Base-by-base conservation (phyloP, 768 basidiomycete species). In the Naganishia onofrii region DNA sequence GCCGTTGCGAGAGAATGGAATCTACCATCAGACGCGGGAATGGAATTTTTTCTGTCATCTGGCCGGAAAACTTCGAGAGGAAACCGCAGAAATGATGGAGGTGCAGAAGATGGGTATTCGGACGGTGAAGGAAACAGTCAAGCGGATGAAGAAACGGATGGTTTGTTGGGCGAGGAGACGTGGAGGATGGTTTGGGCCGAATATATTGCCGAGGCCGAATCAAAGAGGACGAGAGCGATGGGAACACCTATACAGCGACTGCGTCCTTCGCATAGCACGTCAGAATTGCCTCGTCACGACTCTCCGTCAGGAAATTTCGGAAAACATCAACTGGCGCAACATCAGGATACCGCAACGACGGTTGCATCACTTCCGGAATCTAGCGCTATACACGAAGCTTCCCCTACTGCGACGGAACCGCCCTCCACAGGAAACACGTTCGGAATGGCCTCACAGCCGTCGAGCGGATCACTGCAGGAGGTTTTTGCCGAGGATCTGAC, bases 121-220 rank as follows among this genome's bases (percentile, higher is more conserved):
- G 21, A 53, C 6, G 71, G 68, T 12, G 67, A 29, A 54, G 71
- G 42, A 44, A 51, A 38, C 38, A 28, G 46, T 42, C 31, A 42
- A 2, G n/a, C 21, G 21, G 58, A 60, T n/a, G 58, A 60, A 8
- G 58, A 42, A 23, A 42, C 38, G 58, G 58, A 42, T 28, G 58
- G 58, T 3, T 38, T 60, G 36, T n/a, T 60, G 58, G 21, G 58
- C 23, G 31, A 60, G 17, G 71, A 71, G 46, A 67, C 71, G 3
- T 71, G 71, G 71, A 58, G 38, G 67, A 63, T 71, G 26, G 28
- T 71, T 8, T 71, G 71, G 69, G 60, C 48, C 10, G 51, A 69
- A 17, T 63, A 42, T 60, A 42, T 60, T n/a, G 58, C 58, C 36
- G 58, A 42, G n/a, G 58, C 58, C 6, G 58, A 60, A 42, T n/a